Percentiles rank a stretch among this genome's conserved stretches.
Evolutionary conservation across 495 filamentous ascomycete species (phyloP).

Genomic region (Neurospora sp.): DNA sequence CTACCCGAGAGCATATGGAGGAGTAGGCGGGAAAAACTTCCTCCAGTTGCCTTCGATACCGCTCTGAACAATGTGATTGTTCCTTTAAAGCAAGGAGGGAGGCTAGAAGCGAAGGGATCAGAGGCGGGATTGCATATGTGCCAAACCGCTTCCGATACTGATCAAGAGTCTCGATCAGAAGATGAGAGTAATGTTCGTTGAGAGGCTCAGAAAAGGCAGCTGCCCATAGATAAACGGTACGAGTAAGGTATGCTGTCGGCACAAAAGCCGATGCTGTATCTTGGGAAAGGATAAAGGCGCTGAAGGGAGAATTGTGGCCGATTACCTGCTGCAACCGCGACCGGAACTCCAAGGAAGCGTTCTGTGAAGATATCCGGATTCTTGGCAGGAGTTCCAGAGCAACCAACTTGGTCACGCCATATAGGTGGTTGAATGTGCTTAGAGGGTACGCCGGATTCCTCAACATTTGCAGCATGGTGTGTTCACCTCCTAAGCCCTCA

Average conservation of each 20-base stretch:
- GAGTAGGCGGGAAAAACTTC: conserved; percentile 3
- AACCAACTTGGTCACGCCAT: conserved; percentile 11
- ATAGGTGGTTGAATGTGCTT: conserved; percentile 54
- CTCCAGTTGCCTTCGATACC: not conserved
- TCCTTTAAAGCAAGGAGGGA: conserved; percentile 6
- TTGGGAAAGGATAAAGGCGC: conserved; percentile 4
- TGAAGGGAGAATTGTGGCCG: conserved; percentile 6
- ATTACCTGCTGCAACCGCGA: conserved; percentile 8
- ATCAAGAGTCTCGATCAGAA: conserved; percentile 13
- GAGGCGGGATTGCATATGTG: conserved; percentile 9
- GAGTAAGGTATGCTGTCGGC: conserved; percentile 16
- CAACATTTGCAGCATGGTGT: conserved; percentile 23
- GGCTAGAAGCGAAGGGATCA: conserved; percentile 8
- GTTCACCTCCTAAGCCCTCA: conserved; percentile 28
- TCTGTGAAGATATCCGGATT: not conserved
- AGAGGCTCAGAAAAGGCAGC: conserved; percentile 4
- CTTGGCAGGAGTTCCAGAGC: not conserved
- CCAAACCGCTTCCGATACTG: conserved; percentile 13
- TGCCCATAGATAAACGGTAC: conserved; percentile 15
- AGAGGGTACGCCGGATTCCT: conserved; percentile 47
- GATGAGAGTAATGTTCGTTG: not conserved
- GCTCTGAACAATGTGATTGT: not conserved
- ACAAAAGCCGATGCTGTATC: conserved; percentile 5
- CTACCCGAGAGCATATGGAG: not conserved
- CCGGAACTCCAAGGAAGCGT: not conserved